phyloP scores from a whole-genome alignment of 2,329 filamentous ascomycete genomes.

The Colletotrichum sidae region DNA sequence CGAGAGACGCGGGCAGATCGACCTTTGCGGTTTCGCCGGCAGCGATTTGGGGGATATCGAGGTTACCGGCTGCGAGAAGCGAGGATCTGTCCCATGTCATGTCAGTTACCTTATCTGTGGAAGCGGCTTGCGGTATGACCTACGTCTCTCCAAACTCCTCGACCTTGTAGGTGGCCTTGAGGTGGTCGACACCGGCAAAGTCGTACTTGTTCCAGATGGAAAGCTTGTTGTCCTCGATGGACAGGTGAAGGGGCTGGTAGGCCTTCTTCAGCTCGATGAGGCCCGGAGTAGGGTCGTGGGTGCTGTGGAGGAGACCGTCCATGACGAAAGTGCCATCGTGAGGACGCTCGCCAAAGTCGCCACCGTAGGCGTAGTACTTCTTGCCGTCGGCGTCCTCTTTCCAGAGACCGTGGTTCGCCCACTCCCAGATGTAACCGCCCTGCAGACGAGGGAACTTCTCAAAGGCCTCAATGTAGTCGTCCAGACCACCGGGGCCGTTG shows the following conservation, averaged over 20 bases:
- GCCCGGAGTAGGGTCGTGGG: constrained; percentile 67
- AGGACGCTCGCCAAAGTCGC: constrained; percentile 71
- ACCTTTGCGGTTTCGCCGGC: constrained; percentile 52
- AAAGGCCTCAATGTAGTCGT: constrained; percentile 76
- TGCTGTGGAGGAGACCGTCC: constrained; percentile 67
- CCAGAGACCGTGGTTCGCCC: constrained; percentile 71
- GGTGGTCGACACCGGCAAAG: constrained; percentile 57
- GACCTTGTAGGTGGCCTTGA: constrained; percentile 56
- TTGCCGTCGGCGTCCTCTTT: constrained; percentile 55
- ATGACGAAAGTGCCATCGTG: constrained; percentile 73
- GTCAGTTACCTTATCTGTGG: background rate
- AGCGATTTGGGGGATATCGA: constrained; percentile 54
- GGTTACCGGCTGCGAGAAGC: constrained; percentile 48
- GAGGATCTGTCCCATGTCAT: constrained; percentile 38
- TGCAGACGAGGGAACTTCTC: constrained; percentile 70
- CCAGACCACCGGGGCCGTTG: constrained; percentile 76
- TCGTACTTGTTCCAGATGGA: constrained; percentile 58
- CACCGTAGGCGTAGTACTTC: constrained; percentile 69
- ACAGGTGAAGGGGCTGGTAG: constrained; percentile 64
- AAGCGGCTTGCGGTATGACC: constrained; percentile 38
- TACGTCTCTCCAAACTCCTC: constrained; percentile 56
- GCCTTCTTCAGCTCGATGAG: constrained; percentile 68
- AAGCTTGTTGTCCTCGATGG: constrained; percentile 50
- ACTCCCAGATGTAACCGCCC: constrained; percentile 76
- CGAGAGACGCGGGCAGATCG: constrained; percentile 44